Evolutionary conservation across 768 basidiomycete species (phyloP), one percentile per base, ranked within the genome.

Genomic region (Phlebiopsis gigantea): DNA sequence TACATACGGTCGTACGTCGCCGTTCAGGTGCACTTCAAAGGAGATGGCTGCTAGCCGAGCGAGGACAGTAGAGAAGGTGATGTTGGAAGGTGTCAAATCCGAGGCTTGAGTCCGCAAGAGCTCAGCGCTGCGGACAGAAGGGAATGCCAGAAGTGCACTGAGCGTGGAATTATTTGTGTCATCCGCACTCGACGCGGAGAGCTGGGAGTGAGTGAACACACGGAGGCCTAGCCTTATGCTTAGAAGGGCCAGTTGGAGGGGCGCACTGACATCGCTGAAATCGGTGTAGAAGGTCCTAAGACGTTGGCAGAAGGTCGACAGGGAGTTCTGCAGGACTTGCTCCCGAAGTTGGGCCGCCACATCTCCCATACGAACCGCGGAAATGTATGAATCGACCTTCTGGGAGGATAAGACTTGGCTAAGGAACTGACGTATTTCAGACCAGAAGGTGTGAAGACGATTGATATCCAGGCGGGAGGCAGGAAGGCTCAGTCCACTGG

Each of bases 361-460:
- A 6, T 78, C 73, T 19, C 70, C 65, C 5, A 64, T 61, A 51
- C 69, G 61, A n/a, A 84, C 68, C 12, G 68, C 64, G 21, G 55
- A 50, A 0, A 75, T 59, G 14, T 96, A 71, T 10, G 76, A 67
- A 42, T 77, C 71, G 9, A 89, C 66, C 65, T 83, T 85, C 4
- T 72, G 50, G 2, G 74, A 55, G 2, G 74, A 65, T 24, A 84
- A 62, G 59, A 87, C 71, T 55, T 88, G 88, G 10, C 63, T 68
- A 48, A 83, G 73, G 75, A 98, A 96, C 55, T 91, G 85, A 1
- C 76, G 72, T 10, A 96, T 83, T 65, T 91, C 89, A 2, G 79
- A 74, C 88, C 89, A 91, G 67, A 84, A 90, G 55, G 77, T 72
- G 43, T 81, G 79, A 10, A 90, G 68, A 5, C 73, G 77, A n/a